Evolutionary conservation across 352 stramenopile species (phyloP).

Genomic region (Pythium pyrilobum): DNA sequence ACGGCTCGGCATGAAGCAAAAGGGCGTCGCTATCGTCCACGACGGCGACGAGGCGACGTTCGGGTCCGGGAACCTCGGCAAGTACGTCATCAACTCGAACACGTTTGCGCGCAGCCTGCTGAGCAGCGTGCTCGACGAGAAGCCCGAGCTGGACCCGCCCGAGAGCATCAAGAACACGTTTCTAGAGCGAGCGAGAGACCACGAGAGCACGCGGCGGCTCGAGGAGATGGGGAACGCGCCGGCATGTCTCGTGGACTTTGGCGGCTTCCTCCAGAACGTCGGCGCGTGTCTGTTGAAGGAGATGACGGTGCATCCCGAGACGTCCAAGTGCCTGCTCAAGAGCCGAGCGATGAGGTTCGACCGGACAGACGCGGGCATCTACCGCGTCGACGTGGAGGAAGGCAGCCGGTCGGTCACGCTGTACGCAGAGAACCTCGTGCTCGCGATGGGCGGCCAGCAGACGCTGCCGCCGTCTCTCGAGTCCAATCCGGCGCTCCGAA

Average conservation of each 20-base stretch:
- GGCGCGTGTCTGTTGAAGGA: slow-evolving; percentile 41
- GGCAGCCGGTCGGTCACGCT: slow-evolving; percentile 32
- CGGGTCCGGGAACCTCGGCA: slow-evolving; percentile 59
- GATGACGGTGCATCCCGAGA: slow-evolving; percentile 30
- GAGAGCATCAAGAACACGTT: slow-evolving; percentile 75
- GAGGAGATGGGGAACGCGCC: slow-evolving; percentile 47
- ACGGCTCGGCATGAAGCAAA: slow-evolving; percentile 37
- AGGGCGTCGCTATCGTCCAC: slow-evolving; percentile 63
- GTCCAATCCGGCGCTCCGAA: slow-evolving; percentile 22
- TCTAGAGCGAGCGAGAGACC: slow-evolving; percentile 43
- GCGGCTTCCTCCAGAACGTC: slow-evolving; percentile 56
- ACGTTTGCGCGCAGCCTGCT: slow-evolving; percentile 74
- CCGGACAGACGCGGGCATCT: slow-evolving; percentile 39
- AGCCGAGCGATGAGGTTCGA: slow-evolving; percentile 43
- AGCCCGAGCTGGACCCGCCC: slow-evolving; percentile 61
- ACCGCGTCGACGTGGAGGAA: slow-evolving; percentile 38
- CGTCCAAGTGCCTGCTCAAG: slow-evolving; percentile 45
- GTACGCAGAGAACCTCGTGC: slow-evolving; percentile 52
- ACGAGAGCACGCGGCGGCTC: slow-evolving; percentile 51
- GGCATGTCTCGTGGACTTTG: slow-evolving; percentile 53
- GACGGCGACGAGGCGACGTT: slow-evolving; percentile 45
- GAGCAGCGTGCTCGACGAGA: slow-evolving; percentile 74
- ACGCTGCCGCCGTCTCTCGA: slow-evolving; percentile 31
- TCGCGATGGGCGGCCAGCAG: slow-evolving; percentile 68
- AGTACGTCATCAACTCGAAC: slow-evolving; percentile 86